Base-by-base conservation (phyloP, 2,329 filamentous ascomycete species). In the Clonostachys byssicola region DNA sequence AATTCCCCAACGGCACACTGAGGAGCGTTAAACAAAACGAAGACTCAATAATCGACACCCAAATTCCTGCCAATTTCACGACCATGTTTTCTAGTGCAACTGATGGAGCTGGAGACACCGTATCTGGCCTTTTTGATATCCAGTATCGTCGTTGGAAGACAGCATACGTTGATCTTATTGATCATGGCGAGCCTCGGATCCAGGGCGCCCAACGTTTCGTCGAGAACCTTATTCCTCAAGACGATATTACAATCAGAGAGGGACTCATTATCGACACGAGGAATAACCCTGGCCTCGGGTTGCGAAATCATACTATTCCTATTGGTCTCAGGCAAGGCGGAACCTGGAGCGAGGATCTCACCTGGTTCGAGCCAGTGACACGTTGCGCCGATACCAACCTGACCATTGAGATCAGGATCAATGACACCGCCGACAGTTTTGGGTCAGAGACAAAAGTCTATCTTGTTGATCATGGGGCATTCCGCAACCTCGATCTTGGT, bases 311-410 rank as follows among this genome's bases (percentile, higher is more conserved):
- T 48, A 73, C 64, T 0, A 48, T 63, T 0, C 73, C 73, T 2
- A 40, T 51, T 1, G 55, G 54, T 1, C 50, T 63, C 2, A 30
- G 49, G 2, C 61, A 60, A 39, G 73, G 72, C 0, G 67, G 60
- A 7, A 59, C 54, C 3, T 77, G 73, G 73, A 57, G 59, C 0
- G 74, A 78, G 47, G 72, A 77, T 46, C 42, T 77, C 6, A 62
- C 77, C 1, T 77, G 73, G 51, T 51, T 76, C 12, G 65, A 74
- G 49, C 74, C 73, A 1, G 64, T 70, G 20, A 68, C 70, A 1
- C 54, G 57, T 6, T 76, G 73, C 48, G 68, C 74, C 6, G 58
- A 70, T 44, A 67, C 62, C 3, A 73, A 73, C 48, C 49, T 70
- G 4, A 72, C 71, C 0, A 45, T 76, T 5, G 68, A 74, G 34